A percentile compares a stretch with the other conserved stretches of the same genome.
phyloP scores from a whole-genome alignment of 495 filamentous ascomycete species.

The Hypoxylon subgilvum region DNA sequence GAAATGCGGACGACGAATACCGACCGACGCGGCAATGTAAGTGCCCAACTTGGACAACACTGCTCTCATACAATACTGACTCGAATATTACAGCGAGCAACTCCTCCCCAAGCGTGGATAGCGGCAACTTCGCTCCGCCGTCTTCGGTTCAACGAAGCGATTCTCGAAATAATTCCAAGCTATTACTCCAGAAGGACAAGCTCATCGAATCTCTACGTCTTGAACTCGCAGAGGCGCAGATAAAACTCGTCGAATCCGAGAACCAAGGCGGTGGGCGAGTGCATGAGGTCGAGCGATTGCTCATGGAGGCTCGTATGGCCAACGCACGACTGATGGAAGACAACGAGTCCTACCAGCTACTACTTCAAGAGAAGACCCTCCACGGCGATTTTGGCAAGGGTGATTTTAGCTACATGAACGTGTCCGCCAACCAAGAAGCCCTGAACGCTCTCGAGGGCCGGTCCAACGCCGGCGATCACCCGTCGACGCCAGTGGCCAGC shows the following conservation, averaged over 20 bases:
- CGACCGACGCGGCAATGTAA: slow-evolving; percentile 73
- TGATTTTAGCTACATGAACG: slow-evolving; percentile 74
- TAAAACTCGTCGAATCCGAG: slow-evolving; percentile 93
- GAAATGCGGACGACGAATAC: slow-evolving; percentile 69
- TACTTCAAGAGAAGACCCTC: slow-evolving; percentile 89
- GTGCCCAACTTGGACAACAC: slow-evolving; percentile 35
- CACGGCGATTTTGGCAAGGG: slow-evolving; percentile 90
- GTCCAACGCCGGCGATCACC: slow-evolving; percentile 45
- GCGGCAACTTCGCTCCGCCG: slow-evolving; percentile 85
- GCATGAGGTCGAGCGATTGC: slow-evolving; percentile 82
- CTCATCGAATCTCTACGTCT: slow-evolving; percentile 89
- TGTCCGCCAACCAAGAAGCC: slow-evolving; percentile 60
- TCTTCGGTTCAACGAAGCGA: slow-evolving; percentile 78
- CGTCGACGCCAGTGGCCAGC: slow-evolving; percentile 60
- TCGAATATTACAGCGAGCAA: slow-evolving; percentile 50
- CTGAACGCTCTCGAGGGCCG: slow-evolving; percentile 62
- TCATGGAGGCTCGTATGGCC: slow-evolving; percentile 89
- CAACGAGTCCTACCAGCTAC: slow-evolving; percentile 95
- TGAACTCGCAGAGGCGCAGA: slow-evolving; percentile 92
- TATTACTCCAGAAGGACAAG: slow-evolving; percentile 93
- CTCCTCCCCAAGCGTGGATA: slow-evolving; percentile 63
- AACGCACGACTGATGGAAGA: slow-evolving; percentile 97
- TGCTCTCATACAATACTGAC: slow-evolving; percentile 30
- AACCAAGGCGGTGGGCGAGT: slow-evolving; percentile 85
- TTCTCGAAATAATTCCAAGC: slow-evolving; percentile 82